Evolutionary conservation across 345 rosid species (phyloP).

Genomic region (Linum lewisii): DNA sequence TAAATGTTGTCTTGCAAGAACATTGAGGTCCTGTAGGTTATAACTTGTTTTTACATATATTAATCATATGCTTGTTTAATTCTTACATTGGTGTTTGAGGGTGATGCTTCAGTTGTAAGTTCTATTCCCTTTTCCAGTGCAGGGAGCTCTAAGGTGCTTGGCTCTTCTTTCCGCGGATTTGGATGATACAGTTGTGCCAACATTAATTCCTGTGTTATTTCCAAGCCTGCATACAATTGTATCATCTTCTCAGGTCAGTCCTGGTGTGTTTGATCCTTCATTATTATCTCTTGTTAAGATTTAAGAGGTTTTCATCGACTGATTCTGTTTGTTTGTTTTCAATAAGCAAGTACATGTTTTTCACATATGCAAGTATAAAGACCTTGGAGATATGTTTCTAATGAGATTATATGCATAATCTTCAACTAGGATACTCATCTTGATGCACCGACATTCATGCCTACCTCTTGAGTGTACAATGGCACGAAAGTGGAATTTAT

Average conservation of each 20-base stretch:
- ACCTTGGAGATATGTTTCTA: background rate
- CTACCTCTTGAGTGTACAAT: background rate
- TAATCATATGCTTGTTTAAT: background rate
- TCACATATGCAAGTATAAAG: background rate
- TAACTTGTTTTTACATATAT: background rate
- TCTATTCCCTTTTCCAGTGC: conserved; percentile 39
- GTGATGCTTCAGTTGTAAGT: conserved; percentile 11
- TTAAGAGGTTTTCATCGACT: background rate
- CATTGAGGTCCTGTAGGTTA: background rate
- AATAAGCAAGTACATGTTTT: background rate
- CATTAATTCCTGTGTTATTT: conserved; percentile 63
- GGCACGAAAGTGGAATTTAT: background rate
- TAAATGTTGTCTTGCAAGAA: background rate
- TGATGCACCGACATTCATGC: too few species aligned
- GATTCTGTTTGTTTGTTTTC: background rate
- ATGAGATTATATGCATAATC: background rate
- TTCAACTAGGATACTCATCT: too few species aligned
- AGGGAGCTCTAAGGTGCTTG: conserved; percentile 82
- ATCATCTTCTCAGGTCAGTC: conserved; percentile 69
- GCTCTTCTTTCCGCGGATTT: conserved; percentile 77
- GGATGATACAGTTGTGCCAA: conserved; percentile 71
- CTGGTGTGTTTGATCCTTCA: background rate
- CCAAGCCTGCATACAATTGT: conserved; percentile 72
- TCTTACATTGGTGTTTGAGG: background rate
- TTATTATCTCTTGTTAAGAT: background rate